Percentiles rank a stretch among this genome's conserved stretches.
Conservation (phyloP, 805 yeast genomes). For the Allodekkera sacchari region DNA sequence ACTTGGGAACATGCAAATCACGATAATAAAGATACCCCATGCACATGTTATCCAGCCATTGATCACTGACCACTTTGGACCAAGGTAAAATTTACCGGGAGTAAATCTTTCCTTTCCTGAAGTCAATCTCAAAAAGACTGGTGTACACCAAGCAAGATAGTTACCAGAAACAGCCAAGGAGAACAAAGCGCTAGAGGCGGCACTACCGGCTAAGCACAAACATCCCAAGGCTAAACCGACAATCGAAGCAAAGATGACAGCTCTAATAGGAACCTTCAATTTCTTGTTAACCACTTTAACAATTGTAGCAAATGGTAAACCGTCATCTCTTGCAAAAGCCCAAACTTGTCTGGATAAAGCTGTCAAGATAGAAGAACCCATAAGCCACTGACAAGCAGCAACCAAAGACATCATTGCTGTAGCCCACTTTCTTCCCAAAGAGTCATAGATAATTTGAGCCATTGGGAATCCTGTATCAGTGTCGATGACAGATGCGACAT, state of each 20-base stretch:
- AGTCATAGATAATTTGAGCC: constrained; percentile 56
- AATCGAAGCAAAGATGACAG: constrained; percentile 47
- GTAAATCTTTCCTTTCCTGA: constrained; percentile 40
- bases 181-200: constrained; percentile 64
- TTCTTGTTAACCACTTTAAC: constrained; percentile 50
- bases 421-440: constrained; percentile 59
- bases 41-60: constrained; percentile 36
- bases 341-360: constrained; percentile 66
- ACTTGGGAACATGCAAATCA: constrained; percentile 57
- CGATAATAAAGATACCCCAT: constrained; percentile 46
- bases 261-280: constrained; percentile 57
- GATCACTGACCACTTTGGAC: constrained; percentile 36
- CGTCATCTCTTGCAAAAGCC: constrained; percentile 74
- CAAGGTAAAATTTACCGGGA: constrained; percentile 65
- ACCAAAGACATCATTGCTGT: constrained; percentile 52
- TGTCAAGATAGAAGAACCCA: constrained; percentile 55
- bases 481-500: constrained; percentile 32
- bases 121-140: constrained; percentile 45
- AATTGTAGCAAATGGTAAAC: constrained; percentile 51
- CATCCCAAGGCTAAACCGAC: constrained; percentile 46
- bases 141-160: constrained; percentile 55
- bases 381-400: constrained; percentile 52
- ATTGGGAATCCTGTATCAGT: constrained; percentile 50
- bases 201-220: constrained; percentile 46
- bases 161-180: constrained; percentile 56